Conservation (phyloP, 1,284 basidiomycete species). For the Takashimella tepidaria region DNA sequence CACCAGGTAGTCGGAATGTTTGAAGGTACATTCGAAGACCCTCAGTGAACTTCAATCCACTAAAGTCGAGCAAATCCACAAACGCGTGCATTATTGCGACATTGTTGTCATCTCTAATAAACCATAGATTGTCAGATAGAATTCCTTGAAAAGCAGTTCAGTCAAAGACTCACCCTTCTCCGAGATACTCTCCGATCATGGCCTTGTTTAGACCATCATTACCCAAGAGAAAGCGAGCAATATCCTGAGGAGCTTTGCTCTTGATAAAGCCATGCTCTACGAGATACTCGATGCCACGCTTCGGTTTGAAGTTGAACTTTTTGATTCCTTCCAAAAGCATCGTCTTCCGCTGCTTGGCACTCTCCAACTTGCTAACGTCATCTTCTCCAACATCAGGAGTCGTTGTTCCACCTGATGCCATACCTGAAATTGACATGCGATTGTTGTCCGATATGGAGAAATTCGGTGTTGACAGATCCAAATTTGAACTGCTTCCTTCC, state of each 20-base stretch:
- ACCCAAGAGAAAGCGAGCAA: slow-evolving; percentile 79
- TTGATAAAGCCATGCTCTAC: slow-evolving; percentile 84
- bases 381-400: slow-evolving; percentile 71
- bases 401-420: slow-evolving; percentile 46
- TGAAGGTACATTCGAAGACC: slow-evolving; percentile 83
- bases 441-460: slow-evolving; percentile 16
- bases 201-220: slow-evolving; percentile 94
- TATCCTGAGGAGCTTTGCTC: slow-evolving; percentile 66
- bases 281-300: slow-evolving; percentile 86
- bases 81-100: slow-evolving; percentile 94
- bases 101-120: slow-evolving; percentile 69
- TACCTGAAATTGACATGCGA: slow-evolving; percentile 15
- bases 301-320: slow-evolving; percentile 98
- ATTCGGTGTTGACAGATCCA: slow-evolving; percentile 28
- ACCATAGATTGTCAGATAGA: neutral
- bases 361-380: slow-evolving; percentile 91
- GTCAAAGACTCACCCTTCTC: slow-evolving; percentile 81
- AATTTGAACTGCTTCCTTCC: slow-evolving; percentile 13
- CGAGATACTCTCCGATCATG: slow-evolving; percentile 96
- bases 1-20: slow-evolving; percentile 89
- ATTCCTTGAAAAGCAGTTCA: no score
- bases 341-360: slow-evolving; percentile 94
- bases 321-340: slow-evolving; percentile 91
- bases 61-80: slow-evolving; percentile 84
- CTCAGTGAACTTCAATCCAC: slow-evolving; percentile 72